Evolutionary conservation across 139 green algal genomes (phyloP).

Genomic region (Edaphochlamys debaryana): DNA sequence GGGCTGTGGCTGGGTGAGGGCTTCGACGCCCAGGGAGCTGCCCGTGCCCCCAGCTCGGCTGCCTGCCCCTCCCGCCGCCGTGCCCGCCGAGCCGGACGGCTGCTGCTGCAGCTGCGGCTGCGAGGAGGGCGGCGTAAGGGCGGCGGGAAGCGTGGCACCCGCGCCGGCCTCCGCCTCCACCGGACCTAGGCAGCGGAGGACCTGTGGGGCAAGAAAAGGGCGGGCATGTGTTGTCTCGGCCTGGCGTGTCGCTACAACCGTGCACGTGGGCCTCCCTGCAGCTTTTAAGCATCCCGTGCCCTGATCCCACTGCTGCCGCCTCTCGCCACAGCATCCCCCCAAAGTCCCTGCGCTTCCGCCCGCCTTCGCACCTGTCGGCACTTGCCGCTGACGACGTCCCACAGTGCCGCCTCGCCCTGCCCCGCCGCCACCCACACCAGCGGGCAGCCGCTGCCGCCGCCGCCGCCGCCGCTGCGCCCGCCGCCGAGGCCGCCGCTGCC

Average conservation of each 20-base stretch:
- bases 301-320: too few relatives aligned
- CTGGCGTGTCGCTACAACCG: too few relatives aligned
- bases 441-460: conserved; percentile 43
- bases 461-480: not conserved
- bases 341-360: too few relatives aligned
- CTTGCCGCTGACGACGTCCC: conserved; percentile 69
- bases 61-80: not conserved
- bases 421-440: conserved; percentile 83
- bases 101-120: not conserved
- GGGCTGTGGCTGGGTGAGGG: conserved; percentile 54
- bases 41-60: too few relatives aligned
- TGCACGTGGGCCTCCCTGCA: too few relatives aligned
- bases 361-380: conserved; percentile 53
- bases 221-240: too few relatives aligned
- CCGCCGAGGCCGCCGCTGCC: not conserved
- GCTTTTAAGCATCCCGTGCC: too few relatives aligned
- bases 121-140: conserved; percentile 41
- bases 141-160: conserved; percentile 36
- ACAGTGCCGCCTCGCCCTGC: conserved; percentile 80
- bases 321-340: too few relatives aligned
- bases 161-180: conserved; percentile 35
- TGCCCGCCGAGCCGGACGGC: too few relatives aligned
- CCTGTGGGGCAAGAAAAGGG: conserved; percentile 22
- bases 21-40: conserved; percentile 57
- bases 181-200: conserved; percentile 43